Evolutionary conservation across 2,329 filamentous ascomycete genomes (phyloP).

Genomic region (Teratosphaeria epicoccoides): DNA sequence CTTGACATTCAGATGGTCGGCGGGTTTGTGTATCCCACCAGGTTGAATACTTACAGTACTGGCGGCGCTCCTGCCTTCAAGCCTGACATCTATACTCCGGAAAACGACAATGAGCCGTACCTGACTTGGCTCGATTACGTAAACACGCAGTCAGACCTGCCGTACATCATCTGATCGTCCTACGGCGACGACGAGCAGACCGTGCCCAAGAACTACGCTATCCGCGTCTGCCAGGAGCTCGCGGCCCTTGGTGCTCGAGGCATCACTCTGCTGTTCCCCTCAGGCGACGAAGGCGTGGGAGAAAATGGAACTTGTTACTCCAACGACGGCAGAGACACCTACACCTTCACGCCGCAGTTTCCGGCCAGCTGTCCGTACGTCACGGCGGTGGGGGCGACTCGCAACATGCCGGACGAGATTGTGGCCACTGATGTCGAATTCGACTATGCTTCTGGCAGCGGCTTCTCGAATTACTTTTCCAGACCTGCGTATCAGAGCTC

Average conservation of each 20-base stretch:
- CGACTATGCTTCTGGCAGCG: constrained; percentile 29
- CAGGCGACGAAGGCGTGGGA: constrained; percentile 51
- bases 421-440: constrained; percentile 8
- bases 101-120: constrained; percentile 54
- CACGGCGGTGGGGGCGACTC: constrained; percentile 36
- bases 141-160: constrained; percentile 43
- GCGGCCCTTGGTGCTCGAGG: constrained; percentile 54
- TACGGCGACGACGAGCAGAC: constrained; percentile 57
- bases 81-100: constrained; percentile 31
- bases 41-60: constrained; percentile 48
- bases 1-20: constrained; percentile 54
- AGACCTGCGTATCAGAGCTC: constrained; percentile 35
- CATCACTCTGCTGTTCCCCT: constrained; percentile 49
- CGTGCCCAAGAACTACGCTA: constrained; percentile 49
- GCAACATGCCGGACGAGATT: constrained; percentile 29
- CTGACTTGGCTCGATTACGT: constrained; percentile 50
- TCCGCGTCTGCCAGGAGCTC: constrained; percentile 52
- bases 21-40: constrained; percentile 42
- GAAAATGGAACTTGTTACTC: no score
- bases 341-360: constrained; percentile 24
- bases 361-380: constrained; percentile 37
- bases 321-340: no score
- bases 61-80: constrained; percentile 44
- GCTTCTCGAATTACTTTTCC: constrained; percentile 34
- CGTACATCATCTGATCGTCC: constrained; percentile 51